These are phyloP conservation scores for Claviceps maximensis DNA, from an alignment of 2,329 filamentous ascomycete species.

Conservation along the genomic window DNA sequence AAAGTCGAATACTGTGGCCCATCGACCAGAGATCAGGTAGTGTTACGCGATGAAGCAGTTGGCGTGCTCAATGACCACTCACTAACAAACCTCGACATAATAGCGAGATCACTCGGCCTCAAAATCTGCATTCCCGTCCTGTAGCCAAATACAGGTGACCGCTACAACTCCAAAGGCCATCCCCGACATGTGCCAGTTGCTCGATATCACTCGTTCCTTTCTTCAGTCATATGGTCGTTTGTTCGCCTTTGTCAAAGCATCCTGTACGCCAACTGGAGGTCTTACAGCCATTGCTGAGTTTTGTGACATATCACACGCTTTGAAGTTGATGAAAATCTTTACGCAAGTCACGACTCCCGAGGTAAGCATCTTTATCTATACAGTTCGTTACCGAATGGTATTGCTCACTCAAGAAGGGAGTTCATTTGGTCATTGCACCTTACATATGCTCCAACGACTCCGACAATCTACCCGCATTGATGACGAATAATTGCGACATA, in stretches of 20 bases:
- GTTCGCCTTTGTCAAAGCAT: constrained; percentile 34
- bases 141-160: constrained; percentile 18
- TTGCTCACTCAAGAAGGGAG: constrained; percentile 9
- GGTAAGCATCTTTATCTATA: constrained; percentile 9
- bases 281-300: constrained; percentile 40
- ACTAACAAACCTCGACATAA: background rate
- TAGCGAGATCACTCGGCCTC: background rate
- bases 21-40: constrained; percentile 1
- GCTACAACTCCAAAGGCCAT: constrained; percentile 11
- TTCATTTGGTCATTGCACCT: constrained; percentile 13
- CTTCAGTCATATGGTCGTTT: constrained; percentile 36
- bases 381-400: constrained; percentile 9
- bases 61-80: background rate
- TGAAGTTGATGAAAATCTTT: constrained; percentile 26
- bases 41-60: background rate
- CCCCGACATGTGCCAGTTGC: constrained; percentile 20
- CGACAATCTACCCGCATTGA: constrained; percentile 6
- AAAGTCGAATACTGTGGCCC: constrained; percentile 14
- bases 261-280: constrained; percentile 26
- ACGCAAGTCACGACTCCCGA: constrained; percentile 12
- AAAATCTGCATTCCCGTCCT: background rate
- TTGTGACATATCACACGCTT: constrained; percentile 32
- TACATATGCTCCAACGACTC: constrained; percentile 4
- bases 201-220: constrained; percentile 18
- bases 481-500: constrained; percentile 4